Base-by-base conservation (phyloP, 2,329 filamentous ascomycete species). In the Arthrobotrys megalospora region DNA sequence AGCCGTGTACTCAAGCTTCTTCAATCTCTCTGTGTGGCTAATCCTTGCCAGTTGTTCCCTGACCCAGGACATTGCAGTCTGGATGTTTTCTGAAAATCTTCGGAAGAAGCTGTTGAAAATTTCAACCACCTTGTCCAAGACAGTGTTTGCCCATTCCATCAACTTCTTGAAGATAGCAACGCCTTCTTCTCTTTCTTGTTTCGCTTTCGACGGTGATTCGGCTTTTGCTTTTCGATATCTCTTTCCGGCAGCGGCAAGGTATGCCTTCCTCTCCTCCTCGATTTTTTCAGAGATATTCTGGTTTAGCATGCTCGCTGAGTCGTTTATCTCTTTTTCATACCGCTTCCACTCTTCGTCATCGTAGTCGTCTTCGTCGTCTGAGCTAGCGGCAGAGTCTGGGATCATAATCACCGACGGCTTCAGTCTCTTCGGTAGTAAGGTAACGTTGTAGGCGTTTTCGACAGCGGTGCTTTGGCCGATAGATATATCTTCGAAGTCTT, bases 301-400 rank as follows among this genome's bases (percentile, higher is more conserved):
- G 14, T 60, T 60, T 11, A 60, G 24, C 2, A 14, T 43, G 3
- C 36, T 64, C 10, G 36, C 38, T 6, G 21, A 19, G n/a, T 47
- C 34, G 36, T 43, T 58, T 36, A 72, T 53, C 1, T 45, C 48
- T 21, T 64, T 55, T 32, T 72, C 47, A 12, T 34, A 41, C 14
- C 50, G 34, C 45, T 16, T 21, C 48, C 60, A 73, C 1, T 65
- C 69, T 6, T 73, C 69, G 5, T 73, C 69, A 3, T 65, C 45
- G 28, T 50, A 32, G 8, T 48, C 45, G 10, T 65, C 62, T 21
- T 66, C 63, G 6, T 52, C 47, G 11, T 65, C 69, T 16, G 69
- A 58, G n/a, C 1, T 1, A 16, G 8, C 21, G 5, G 34, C 24
- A 16, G 41, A 21, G 3, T 64, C 55, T 5, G 52, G 53, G 3